Conservation (phyloP, 176 grass and related monocot genomes). For the barley (Hordeum vulgare) region DNA sequence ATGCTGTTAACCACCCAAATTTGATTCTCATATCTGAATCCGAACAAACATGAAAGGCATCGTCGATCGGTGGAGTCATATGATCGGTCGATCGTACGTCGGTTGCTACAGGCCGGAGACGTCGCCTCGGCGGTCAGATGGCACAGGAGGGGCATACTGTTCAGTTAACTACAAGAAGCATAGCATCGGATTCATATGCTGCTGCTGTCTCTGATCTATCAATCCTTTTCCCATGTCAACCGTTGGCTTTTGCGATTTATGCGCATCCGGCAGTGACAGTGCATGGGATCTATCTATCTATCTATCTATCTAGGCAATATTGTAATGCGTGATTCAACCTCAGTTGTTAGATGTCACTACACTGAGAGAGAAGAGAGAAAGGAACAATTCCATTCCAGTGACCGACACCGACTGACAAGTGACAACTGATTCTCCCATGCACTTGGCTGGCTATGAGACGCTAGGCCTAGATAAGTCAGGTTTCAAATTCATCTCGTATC, state of each 20-base stretch:
- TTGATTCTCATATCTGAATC: not conserved
- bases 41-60: not conserved
- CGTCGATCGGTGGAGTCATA: not conserved
- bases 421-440: constrained; percentile 34
- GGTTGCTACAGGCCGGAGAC: not conserved
- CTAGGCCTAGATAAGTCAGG: not conserved
- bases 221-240: not conserved
- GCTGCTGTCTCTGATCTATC: not conserved
- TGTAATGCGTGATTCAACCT: not conserved
- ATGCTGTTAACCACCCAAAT: not conserved
- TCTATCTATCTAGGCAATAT: not conserved
- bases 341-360: not conserved
- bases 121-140: not conserved
- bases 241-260: not conserved
- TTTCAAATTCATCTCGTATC: constrained; percentile 14
- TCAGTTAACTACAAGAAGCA: not conserved
- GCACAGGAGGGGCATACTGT: not conserved
- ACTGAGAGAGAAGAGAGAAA: not conserved
- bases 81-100: not conserved
- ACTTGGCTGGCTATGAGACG: constrained; percentile 12
- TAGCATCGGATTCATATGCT: not conserved
- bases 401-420: not conserved
- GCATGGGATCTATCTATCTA: not conserved
- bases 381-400: constrained; percentile 10
- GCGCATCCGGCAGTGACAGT: not conserved